A percentile compares a stretch with the other conserved stretches of the same genome.
phyloP scores from a whole-genome alignment of 2,329 filamentous ascomycete genomes.

The Sporothrix humicola region DNA sequence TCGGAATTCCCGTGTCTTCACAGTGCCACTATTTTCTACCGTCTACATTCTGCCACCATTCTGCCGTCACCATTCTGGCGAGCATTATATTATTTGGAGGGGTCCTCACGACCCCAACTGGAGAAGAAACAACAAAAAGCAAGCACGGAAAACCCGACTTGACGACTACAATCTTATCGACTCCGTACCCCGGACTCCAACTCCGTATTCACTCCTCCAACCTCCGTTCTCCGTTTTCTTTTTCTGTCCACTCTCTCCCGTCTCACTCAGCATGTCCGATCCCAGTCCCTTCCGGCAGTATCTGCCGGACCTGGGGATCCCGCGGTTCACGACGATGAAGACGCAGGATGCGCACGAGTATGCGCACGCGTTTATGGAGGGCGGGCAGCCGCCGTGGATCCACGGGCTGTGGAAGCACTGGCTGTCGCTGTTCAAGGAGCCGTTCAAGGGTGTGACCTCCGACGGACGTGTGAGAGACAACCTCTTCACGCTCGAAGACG shows the following conservation, averaged over 20 bases:
- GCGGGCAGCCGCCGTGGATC: slow-evolving; percentile 69
- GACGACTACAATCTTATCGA: too few species aligned
- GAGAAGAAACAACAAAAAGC: too few species aligned
- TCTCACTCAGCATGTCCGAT: not conserved
- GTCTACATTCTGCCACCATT: not conserved
- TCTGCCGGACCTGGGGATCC: slow-evolving; percentile 65
- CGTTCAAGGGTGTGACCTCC: slow-evolving; percentile 72
- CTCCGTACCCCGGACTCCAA: too few species aligned
- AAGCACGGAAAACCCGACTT: too few species aligned
- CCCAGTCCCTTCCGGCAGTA: slow-evolving; percentile 52
- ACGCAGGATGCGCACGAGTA: slow-evolving; percentile 68
- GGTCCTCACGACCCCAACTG: not conserved
- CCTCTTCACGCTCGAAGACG: slow-evolving; percentile 57
- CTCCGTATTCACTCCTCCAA: not conserved
- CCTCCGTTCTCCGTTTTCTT: too few species aligned
- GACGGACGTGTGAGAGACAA: slow-evolving; percentile 51
- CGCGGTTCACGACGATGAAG: slow-evolving; percentile 67
- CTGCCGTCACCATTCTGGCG: not conserved
- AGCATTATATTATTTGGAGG: slow-evolving; percentile 12
- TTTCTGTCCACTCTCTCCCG: not conserved
- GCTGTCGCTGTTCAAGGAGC: slow-evolving; percentile 65
- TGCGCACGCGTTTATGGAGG: slow-evolving; percentile 63
- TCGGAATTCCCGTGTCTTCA: not conserved
- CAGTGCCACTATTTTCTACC: too few species aligned
- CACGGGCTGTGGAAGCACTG: slow-evolving; percentile 65